phyloP scores from a whole-genome alignment of 129 eudicot species.

The Artemisia argyi region DNA sequence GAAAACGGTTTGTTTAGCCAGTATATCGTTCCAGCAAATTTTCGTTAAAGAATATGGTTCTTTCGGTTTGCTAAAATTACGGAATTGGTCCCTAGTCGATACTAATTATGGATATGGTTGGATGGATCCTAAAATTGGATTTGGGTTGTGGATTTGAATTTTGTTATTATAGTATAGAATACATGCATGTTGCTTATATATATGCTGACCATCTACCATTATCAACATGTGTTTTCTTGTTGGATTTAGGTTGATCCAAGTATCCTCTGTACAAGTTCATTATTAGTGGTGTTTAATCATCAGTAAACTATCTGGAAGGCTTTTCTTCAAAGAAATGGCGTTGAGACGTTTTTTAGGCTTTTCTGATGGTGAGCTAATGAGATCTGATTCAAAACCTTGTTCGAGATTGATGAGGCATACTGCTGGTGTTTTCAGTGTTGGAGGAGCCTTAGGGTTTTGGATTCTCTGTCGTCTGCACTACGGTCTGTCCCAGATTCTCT shows the following conservation, averaged over 20 bases:
- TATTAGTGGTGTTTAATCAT: slow-evolving; percentile 2
- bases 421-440: slow-evolving; percentile 86
- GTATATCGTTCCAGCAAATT: too few relatives aligned
- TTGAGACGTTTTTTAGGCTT: slow-evolving; percentile 72
- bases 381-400: slow-evolving; percentile 95
- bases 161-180: too few relatives aligned
- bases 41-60: too few relatives aligned
- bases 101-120: too few relatives aligned
- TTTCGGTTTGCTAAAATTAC: too few relatives aligned
- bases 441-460: slow-evolving; percentile 96
- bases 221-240: not conserved
- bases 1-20: too few relatives aligned
- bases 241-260: slow-evolving; percentile 23
- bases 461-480: slow-evolving; percentile 83
- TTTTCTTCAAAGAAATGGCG: slow-evolving; percentile 52
- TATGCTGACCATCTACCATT: not conserved
- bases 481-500: slow-evolving; percentile 42
- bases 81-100: too few relatives aligned
- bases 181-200: not conserved
- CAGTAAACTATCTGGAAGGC: slow-evolving; percentile 3
- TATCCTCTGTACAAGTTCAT: not conserved
- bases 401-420: slow-evolving; percentile 91
- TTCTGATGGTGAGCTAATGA: slow-evolving; percentile 93
- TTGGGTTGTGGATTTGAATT: too few relatives aligned
- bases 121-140: too few relatives aligned